phyloP scores from a whole-genome alignment of 805 yeast species.

The Yarrowia sp. region DNA sequence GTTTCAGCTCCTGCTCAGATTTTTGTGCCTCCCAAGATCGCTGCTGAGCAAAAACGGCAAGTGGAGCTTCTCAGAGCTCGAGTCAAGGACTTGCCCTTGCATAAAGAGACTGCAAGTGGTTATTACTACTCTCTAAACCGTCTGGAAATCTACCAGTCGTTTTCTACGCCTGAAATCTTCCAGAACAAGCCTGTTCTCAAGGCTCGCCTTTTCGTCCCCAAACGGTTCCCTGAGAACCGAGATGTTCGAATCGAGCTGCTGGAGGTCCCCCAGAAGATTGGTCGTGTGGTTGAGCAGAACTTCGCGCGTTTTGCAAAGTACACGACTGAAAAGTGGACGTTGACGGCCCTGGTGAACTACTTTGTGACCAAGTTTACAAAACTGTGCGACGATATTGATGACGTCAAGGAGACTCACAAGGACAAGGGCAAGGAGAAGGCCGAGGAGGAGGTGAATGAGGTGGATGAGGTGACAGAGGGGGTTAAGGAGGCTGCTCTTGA shows the following conservation, averaged over 20 bases:
- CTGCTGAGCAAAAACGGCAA: slow-evolving; percentile 42
- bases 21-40: slow-evolving; percentile 43
- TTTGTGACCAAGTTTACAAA: slow-evolving; percentile 28
- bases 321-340: slow-evolving; percentile 25
- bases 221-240: slow-evolving; percentile 28
- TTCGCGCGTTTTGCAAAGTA: slow-evolving; percentile 34
- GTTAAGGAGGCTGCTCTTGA: not conserved
- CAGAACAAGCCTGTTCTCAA: slow-evolving; percentile 35
- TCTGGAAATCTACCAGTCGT: slow-evolving; percentile 31
- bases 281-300: slow-evolving; percentile 21
- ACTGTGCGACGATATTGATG: slow-evolving; percentile 31
- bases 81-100: slow-evolving; percentile 16
- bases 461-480: not conserved
- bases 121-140: slow-evolving; percentile 4
- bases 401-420: slow-evolving; percentile 19
- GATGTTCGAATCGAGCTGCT: slow-evolving; percentile 18
- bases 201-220: slow-evolving; percentile 18
- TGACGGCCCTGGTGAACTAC: slow-evolving; percentile 26
- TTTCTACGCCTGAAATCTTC: slow-evolving; percentile 25
- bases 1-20: slow-evolving; percentile 11
- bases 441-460: not conserved
- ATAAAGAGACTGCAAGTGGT: slow-evolving; percentile 19
- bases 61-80: slow-evolving; percentile 33
- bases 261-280: slow-evolving; percentile 24
- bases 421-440: slow-evolving; percentile 21